phyloP scores from a whole-genome alignment of 2,329 filamentous ascomycete genomes.

The Colletotrichum gigasporum region DNA sequence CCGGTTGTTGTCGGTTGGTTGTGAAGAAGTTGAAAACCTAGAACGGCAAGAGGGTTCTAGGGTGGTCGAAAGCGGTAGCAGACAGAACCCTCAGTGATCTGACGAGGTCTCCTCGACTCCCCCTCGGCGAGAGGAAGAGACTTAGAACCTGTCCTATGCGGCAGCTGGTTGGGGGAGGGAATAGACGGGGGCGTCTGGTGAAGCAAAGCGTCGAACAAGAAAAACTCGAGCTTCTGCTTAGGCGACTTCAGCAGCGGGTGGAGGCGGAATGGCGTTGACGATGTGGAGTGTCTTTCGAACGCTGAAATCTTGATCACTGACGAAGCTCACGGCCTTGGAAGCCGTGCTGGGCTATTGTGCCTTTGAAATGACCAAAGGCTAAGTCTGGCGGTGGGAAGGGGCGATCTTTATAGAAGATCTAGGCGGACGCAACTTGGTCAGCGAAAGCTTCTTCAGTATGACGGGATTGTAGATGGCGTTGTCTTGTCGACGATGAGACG shows the following conservation, averaged over 20 bases:
- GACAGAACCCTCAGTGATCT: constrained; percentile 88
- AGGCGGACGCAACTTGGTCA: background rate
- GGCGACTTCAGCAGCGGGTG: constrained; percentile 58
- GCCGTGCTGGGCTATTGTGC: constrained; percentile 67
- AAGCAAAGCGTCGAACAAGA: constrained; percentile 60
- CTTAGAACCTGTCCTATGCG: constrained; percentile 98
- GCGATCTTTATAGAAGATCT: constrained; percentile 33
- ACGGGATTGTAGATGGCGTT: background rate
- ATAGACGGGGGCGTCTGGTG: constrained; percentile 60
- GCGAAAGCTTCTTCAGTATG: background rate
- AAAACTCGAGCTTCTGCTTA: constrained; percentile 58
- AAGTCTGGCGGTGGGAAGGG: constrained; percentile 34
- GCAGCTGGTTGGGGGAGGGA: constrained; percentile 84
- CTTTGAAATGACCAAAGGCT: constrained; percentile 77
- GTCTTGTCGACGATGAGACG: background rate
- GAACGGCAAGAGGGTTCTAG: constrained; percentile 69
- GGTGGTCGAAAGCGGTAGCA: constrained; percentile 96
- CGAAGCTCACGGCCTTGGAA: constrained; percentile 68
- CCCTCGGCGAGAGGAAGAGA: constrained; percentile 99
- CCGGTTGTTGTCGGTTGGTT: background rate
- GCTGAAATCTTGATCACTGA: constrained; percentile 77
- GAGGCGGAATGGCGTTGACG: constrained; percentile 71
- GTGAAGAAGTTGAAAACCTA: constrained; percentile 33
- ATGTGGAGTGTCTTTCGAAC: constrained; percentile 71
- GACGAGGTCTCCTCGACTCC: constrained; percentile 99